Percentiles rank a stretch among this genome's conserved stretches.
Conservation (phyloP, 441 rosid genomes). For the Croton setiger region DNA sequence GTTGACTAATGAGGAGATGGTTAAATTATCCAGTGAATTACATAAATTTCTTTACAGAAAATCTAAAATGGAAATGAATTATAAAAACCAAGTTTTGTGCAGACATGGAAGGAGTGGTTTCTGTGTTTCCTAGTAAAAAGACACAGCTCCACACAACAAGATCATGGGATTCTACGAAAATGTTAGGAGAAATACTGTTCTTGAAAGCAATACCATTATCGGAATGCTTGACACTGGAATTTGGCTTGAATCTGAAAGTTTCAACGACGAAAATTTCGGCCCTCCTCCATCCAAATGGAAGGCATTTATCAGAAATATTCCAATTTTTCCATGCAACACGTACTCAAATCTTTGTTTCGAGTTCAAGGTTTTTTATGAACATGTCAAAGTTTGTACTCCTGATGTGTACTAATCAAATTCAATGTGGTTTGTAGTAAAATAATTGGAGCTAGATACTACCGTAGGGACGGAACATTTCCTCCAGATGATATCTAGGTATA, state of each 20-base stretch:
- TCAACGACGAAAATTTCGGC: conserved; percentile 35
- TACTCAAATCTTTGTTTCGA: neutral
- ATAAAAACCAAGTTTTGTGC: neutral
- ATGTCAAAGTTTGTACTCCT: too few relatives aligned
- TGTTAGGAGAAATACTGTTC: conserved; percentile 21
- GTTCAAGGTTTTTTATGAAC: too few relatives aligned
- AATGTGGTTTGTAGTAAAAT: conserved; percentile 30
- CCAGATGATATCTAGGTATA: neutral
- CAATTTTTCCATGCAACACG: conserved; percentile 42
- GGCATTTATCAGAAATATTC: conserved; percentile 31
- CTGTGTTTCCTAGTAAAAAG: conserved; percentile 49
- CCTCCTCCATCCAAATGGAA: conserved; percentile 49
- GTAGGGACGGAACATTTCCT: neutral
- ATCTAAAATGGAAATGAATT: neutral
- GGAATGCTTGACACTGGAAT: conserved; percentile 52
- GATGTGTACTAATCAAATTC: too few relatives aligned
- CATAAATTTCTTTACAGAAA: too few relatives aligned
- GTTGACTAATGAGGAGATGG: conserved; percentile 34
- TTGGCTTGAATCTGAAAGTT: conserved; percentile 51
- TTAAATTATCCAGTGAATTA: conserved; percentile 29
- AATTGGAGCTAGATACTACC: conserved; percentile 40
- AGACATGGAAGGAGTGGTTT: conserved; percentile 43
- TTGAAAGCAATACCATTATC: conserved; percentile 35
- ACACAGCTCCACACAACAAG: conserved; percentile 56
- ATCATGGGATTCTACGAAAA: conserved; percentile 54